Percentiles rank a stretch among this genome's conserved stretches.
Conservation (phyloP, 1,284 basidiomycete genomes). For the Exsudoporus floridanus region DNA sequence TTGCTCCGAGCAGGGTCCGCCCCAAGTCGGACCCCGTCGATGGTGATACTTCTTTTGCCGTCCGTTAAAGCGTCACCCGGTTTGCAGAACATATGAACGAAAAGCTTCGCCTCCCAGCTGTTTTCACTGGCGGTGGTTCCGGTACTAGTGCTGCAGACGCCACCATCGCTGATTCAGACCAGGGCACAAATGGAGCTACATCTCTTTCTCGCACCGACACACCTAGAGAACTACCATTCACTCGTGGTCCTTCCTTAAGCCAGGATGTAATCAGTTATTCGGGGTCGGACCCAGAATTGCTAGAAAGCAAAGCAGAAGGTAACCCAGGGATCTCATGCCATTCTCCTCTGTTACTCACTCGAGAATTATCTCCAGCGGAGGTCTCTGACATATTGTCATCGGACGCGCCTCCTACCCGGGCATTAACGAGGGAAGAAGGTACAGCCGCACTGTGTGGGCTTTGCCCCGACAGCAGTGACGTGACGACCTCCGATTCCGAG, state of each 20-base stretch:
- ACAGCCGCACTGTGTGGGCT: background rate
- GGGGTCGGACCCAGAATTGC: slow-evolving; percentile 10
- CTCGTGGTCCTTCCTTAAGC: background rate
- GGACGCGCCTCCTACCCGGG: background rate
- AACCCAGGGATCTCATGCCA: background rate
- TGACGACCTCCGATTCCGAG: slow-evolving; percentile 13
- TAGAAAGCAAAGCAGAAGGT: slow-evolving; percentile 4
- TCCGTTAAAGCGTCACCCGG: background rate
- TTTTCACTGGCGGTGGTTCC: background rate
- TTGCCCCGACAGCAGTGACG: slow-evolving; percentile 1
- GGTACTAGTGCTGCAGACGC: slow-evolving; percentile 19
- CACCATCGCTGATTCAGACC: slow-evolving; percentile 23
- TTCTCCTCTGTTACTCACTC: background rate
- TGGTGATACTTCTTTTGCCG: background rate
- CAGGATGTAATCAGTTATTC: slow-evolving; percentile 4
- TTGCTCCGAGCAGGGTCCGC: slow-evolving; percentile 18
- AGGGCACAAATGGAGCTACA: slow-evolving; percentile 6
- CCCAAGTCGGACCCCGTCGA: slow-evolving; percentile 2
- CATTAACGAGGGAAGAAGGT: background rate
- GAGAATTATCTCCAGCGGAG: background rate
- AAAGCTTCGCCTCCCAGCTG: background rate
- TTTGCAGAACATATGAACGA: background rate
- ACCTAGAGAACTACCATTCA: background rate
- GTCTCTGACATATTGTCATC: background rate
- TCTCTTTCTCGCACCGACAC: background rate